Evolutionary conservation across 176 grass and related monocot genomes (phyloP).

Genomic region (Musa acuminata): DNA sequence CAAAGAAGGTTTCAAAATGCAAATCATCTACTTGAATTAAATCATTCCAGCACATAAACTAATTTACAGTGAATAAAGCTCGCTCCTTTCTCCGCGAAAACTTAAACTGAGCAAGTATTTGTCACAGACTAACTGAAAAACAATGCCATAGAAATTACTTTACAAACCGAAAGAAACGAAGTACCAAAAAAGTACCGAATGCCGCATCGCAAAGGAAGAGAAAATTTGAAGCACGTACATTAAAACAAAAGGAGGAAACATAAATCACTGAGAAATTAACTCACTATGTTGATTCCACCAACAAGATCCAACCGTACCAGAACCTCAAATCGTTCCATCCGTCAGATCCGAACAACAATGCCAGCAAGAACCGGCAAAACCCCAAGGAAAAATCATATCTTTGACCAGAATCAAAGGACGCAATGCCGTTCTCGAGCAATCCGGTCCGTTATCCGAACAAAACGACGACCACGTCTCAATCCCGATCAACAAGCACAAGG

Average conservation of each 20-base stretch:
- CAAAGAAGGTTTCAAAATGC: constrained; percentile 10
- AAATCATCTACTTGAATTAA: not conserved
- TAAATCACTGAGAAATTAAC: not conserved
- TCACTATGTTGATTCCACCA: not conserved
- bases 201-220: not conserved
- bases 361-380: not conserved
- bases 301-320: not conserved
- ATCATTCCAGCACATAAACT: too few species aligned
- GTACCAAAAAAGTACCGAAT: not conserved
- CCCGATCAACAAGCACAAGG: constrained; percentile 1
- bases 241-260: not conserved
- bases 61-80: too few species aligned
- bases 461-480: constrained; percentile 1
- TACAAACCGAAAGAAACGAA: too few species aligned
- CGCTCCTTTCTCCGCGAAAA: too few species aligned
- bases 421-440: not conserved
- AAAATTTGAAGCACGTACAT: not conserved
- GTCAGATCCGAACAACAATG: not conserved
- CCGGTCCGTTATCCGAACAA: constrained; percentile 1
- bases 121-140: too few species aligned
- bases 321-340: not conserved
- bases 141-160: too few species aligned
- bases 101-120: too few species aligned
- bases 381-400: not conserved
- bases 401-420: not conserved